These are phyloP conservation scores for Penstemon barbatus DNA, from an alignment of 257 asterid genomes.

Conservation along the genomic window DNA sequence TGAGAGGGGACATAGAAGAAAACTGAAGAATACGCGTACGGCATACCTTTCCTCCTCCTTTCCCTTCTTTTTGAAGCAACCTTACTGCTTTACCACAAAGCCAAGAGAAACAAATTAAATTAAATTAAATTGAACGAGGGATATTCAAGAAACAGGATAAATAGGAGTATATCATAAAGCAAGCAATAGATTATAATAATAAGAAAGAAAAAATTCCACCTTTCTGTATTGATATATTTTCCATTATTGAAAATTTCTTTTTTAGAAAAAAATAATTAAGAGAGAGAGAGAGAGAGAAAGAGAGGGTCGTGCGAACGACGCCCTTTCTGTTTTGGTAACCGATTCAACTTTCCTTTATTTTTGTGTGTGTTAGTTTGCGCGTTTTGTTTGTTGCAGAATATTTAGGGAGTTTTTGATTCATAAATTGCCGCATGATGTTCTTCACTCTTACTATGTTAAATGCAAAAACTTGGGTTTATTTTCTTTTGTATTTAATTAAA, in stretches of 20 bases:
- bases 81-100: slow-evolving; percentile 45
- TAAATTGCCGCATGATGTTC: too few species aligned
- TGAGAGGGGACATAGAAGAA: slow-evolving; percentile 1
- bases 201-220: slow-evolving; percentile 14
- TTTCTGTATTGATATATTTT: slow-evolving; percentile 3
- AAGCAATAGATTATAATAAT: slow-evolving; percentile 15
- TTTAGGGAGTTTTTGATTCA: too few species aligned
- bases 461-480: too few species aligned
- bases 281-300: neutral
- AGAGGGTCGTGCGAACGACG: slow-evolving; percentile 50
- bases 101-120: slow-evolving; percentile 30
- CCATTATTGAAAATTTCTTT: neutral
- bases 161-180: neutral
- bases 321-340: slow-evolving; percentile 4
- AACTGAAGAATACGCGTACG: slow-evolving; percentile 39
- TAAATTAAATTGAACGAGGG: too few species aligned
- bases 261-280: neutral
- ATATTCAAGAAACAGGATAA: too few species aligned
- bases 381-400: slow-evolving; percentile 21
- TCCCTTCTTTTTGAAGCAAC: slow-evolving; percentile 18
- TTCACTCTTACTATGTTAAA: too few species aligned
- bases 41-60: slow-evolving; percentile 15
- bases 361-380: slow-evolving; percentile 30
- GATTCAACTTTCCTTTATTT: too few species aligned
- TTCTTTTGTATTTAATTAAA: too few species aligned